Percentiles rank a stretch among this genome's conserved stretches.
These are phyloP conservation scores for Solanum hybrid DNA, from an alignment of 305 asterid species.

Conservation along the genomic window DNA sequence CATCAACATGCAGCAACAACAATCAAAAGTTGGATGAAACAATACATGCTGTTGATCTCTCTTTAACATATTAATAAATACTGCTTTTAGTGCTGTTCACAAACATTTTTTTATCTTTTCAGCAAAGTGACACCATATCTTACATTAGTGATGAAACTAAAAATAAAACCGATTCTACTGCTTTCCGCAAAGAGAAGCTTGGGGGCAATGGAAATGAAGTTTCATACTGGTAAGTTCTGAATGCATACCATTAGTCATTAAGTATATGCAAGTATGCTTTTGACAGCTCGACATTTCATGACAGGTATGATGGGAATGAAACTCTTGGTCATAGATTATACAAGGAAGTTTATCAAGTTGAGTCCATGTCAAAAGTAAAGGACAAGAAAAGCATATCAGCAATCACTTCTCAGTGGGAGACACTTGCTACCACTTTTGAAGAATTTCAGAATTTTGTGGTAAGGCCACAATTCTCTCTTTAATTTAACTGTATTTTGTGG, in stretches of 20 bases:
- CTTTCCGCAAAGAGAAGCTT: conserved; percentile 60
- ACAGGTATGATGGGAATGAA: conserved; percentile 75
- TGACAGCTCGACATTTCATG: conserved; percentile 6
- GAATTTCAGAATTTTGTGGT: conserved; percentile 70
- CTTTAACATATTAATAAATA: background rate
- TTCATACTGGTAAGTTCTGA: conserved; percentile 49
- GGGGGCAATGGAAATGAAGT: conserved; percentile 57
- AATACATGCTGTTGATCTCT: background rate
- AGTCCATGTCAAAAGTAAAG: conserved; percentile 20
- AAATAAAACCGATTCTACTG: conserved; percentile 36
- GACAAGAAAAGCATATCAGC: conserved; percentile 20
- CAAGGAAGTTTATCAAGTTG: conserved; percentile 45
- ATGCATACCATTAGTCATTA: background rate
- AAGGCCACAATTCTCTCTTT: conserved; percentile 13
- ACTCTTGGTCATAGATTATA: conserved; percentile 68
- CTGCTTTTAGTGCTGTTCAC: background rate
- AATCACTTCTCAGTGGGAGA: conserved; percentile 59
- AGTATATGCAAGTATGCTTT: conserved; percentile 9
- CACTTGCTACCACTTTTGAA: conserved; percentile 71
- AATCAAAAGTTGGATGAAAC: background rate
- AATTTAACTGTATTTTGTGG: conserved; percentile 29
- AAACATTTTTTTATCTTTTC: conserved; percentile 16
- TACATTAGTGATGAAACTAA: conserved; percentile 46
- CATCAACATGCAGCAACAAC: background rate
- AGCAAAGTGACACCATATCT: conserved; percentile 63